phyloP scores from a whole-genome alignment of 495 filamentous ascomycete species.

The Podospora comata region DNA sequence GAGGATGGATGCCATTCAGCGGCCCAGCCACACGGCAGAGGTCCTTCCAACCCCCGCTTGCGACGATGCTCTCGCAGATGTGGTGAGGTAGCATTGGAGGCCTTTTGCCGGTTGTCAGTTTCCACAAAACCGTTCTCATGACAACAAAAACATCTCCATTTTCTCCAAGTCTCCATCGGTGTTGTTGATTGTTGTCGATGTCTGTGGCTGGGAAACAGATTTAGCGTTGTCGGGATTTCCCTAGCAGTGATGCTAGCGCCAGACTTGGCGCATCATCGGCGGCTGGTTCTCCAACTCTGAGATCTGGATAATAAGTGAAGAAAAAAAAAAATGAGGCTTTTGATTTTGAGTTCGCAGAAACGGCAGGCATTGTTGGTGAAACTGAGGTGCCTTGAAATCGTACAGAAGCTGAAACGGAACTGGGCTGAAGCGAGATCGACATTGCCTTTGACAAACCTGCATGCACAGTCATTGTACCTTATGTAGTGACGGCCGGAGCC shows the following conservation, averaged over 20 bases:
- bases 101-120: neutral
- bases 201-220: neutral
- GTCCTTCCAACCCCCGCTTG: slow-evolving; percentile 2
- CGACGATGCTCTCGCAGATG: neutral
- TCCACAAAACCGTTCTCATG: neutral
- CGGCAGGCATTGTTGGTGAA: neutral
- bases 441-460: neutral
- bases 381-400: neutral
- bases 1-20: neutral
- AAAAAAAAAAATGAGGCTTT: neutral
- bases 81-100: neutral
- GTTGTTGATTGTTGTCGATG: neutral
- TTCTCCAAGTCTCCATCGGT: neutral
- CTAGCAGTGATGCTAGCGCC: neutral
- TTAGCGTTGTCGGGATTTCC: neutral
- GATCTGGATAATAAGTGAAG: neutral
- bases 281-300: neutral
- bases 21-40: slow-evolving; percentile 19
- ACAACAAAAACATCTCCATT: neutral
- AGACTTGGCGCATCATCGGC: neutral
- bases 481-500: neutral
- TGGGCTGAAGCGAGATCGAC: neutral
- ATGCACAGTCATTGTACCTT: neutral
- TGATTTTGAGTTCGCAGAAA: neutral
- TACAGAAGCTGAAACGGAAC: neutral